Evolutionary conservation across 2,329 filamentous ascomycete species (phyloP).

Genomic region (Trichoderma lentiforme): DNA sequence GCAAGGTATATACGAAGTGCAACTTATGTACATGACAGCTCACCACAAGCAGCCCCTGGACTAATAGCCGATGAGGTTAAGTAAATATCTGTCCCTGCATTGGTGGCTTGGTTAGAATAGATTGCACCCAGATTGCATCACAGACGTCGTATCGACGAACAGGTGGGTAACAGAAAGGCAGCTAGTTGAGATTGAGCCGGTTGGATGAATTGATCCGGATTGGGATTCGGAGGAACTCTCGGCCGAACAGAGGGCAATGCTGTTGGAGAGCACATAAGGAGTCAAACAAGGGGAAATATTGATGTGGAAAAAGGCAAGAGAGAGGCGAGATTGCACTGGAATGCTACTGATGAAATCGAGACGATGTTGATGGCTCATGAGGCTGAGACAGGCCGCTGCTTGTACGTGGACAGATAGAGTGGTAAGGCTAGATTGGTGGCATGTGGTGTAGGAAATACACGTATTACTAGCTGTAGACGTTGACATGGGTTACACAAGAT

Average conservation of each 20-base stretch:
- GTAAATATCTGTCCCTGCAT: neutral
- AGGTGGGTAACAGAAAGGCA: neutral
- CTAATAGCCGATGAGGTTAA: neutral
- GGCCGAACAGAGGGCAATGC: neutral
- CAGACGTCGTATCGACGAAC: neutral
- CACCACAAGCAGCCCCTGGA: neutral
- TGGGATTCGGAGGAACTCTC: slow-evolving; percentile 12
- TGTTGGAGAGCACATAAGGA: neutral
- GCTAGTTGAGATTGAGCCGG: neutral
- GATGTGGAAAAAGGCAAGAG: neutral
- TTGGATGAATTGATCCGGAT: slow-evolving; percentile 14
- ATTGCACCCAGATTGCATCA: neutral
- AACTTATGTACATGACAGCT: neutral
- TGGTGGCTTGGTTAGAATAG: neutral
- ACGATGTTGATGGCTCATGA: neutral
- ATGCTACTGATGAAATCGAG: neutral
- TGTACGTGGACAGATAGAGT: neutral
- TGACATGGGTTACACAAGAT: neutral
- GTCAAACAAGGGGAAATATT: neutral
- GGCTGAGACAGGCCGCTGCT: neutral
- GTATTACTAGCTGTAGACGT: neutral
- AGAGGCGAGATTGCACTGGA: neutral
- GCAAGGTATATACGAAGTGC: neutral
- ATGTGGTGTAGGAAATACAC: neutral
- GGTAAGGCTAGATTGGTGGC: neutral